Conservation (phyloP, 169 alveolate species). For the Plasmodium adleri region DNA sequence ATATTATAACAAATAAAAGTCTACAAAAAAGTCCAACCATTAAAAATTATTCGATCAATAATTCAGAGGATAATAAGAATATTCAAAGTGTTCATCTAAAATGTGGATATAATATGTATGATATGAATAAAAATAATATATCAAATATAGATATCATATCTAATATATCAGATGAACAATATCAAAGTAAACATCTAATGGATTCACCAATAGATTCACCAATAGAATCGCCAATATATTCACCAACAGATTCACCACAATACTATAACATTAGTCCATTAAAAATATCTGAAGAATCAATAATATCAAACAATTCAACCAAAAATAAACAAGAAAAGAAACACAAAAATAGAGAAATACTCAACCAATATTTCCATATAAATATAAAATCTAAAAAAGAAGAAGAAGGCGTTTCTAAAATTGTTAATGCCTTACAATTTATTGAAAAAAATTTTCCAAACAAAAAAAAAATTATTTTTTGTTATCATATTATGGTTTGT, state of each 20-base stretch:
- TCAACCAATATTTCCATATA: constrained; percentile 18
- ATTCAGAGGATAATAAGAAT: no score
- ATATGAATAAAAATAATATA: background rate
- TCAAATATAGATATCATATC: background rate
- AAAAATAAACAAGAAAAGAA: background rate
- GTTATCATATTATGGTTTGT: constrained; percentile 43
- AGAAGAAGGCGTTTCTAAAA: constrained; percentile 52
- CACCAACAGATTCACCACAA: no score
- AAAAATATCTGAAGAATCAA: background rate
- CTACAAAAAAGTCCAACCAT: background rate
- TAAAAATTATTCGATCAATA: background rate
- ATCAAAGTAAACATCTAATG: no score
- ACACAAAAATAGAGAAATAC: constrained; percentile 24
- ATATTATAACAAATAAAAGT: background rate
- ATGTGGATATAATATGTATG: background rate
- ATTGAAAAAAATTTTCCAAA: constrained; percentile 35
- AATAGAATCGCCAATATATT: no score
- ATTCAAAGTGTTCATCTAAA: no score
- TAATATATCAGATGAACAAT: background rate
- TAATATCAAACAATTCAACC: background rate
- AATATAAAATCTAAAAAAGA: constrained; percentile 26
- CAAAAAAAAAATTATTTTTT: constrained; percentile 61
- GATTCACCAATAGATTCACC: no score
- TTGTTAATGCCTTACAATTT: constrained; percentile 24
- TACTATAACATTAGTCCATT: no score